A percentile compares a stretch with the other conserved stretches of the same genome.
Evolutionary conservation across 352 stramenopile genomes (phyloP).

Genomic region (Pythium oligandrum): DNA sequence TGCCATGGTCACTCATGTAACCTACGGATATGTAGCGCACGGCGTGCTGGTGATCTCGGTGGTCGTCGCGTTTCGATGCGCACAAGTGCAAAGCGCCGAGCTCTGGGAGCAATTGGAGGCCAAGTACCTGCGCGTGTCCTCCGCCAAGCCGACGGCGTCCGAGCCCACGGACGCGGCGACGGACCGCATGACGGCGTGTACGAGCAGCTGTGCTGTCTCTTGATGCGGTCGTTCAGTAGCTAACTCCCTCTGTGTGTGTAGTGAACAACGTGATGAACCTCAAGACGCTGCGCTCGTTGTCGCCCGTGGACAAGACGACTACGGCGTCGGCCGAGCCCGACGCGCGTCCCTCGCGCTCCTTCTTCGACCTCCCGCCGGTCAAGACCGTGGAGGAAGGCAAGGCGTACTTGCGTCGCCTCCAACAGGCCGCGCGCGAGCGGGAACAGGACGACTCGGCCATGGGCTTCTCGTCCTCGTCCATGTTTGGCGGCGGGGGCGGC

Average conservation of each 20-base stretch:
- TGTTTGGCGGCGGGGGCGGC: conserved; percentile 30
- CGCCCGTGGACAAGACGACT: conserved; percentile 36
- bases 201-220: neutral
- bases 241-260: conserved; percentile 7
- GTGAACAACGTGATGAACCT: conserved; percentile 64
- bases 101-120: conserved; percentile 55
- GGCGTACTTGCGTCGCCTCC: conserved; percentile 60
- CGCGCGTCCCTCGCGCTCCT: conserved; percentile 53
- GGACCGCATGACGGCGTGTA: conserved; percentile 1
- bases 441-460: conserved; percentile 51
- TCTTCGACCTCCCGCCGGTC: conserved; percentile 62
- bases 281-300: conserved; percentile 44
- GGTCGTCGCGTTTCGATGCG: conserved; percentile 53
- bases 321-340: conserved; percentile 3
- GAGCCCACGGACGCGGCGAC: neutral
- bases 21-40: conserved; percentile 26
- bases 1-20: neutral
- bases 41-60: conserved; percentile 45
- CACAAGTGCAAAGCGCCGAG: conserved; percentile 57
- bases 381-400: conserved; percentile 72
- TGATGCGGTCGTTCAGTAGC: no score
- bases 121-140: conserved; percentile 25
- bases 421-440: conserved; percentile 42
- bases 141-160: neutral
- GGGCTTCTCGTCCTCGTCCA: conserved; percentile 18